Conservation (phyloP, 257 asterid genomes). For the Nicotiana undulata region DNA sequence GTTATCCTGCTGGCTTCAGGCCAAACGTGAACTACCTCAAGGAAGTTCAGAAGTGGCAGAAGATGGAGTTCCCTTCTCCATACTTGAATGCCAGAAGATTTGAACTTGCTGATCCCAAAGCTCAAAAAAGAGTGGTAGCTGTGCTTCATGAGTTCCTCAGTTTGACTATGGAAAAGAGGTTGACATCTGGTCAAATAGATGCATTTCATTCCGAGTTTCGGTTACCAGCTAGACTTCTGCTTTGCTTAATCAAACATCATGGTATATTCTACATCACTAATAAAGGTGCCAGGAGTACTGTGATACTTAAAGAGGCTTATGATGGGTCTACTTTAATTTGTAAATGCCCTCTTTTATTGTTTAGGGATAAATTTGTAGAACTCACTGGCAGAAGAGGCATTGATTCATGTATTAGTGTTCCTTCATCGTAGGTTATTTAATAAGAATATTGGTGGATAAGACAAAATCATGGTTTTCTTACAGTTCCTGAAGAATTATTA, state of each 20-base stretch:
- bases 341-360: conserved; percentile 61
- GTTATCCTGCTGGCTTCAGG: conserved; percentile 78
- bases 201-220: conserved; percentile 71
- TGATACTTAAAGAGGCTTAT: conserved; percentile 76
- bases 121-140: conserved; percentile 73
- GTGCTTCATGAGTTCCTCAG: conserved; percentile 95
- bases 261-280: conserved; percentile 82
- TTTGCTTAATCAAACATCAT: conserved; percentile 80
- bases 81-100: conserved; percentile 74
- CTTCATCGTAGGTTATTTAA: not conserved
- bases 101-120: conserved; percentile 62
- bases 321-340: conserved; percentile 52
- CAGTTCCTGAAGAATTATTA: not conserved
- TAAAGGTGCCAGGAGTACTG: conserved; percentile 76
- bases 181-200: conserved; percentile 80
- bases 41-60: conserved; percentile 83
- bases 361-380: conserved; percentile 48
- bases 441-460: not conserved
- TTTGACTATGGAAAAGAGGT: conserved; percentile 75
- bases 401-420: conserved; percentile 18
- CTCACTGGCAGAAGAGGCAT: conserved; percentile 50
- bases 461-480: not conserved
- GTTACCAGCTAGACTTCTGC: conserved; percentile 69
- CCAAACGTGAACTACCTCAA: conserved; percentile 72
- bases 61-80: conserved; percentile 92